Conservation (phyloP, 202 grass and related monocot species). For the Zoysia matrella region DNA sequence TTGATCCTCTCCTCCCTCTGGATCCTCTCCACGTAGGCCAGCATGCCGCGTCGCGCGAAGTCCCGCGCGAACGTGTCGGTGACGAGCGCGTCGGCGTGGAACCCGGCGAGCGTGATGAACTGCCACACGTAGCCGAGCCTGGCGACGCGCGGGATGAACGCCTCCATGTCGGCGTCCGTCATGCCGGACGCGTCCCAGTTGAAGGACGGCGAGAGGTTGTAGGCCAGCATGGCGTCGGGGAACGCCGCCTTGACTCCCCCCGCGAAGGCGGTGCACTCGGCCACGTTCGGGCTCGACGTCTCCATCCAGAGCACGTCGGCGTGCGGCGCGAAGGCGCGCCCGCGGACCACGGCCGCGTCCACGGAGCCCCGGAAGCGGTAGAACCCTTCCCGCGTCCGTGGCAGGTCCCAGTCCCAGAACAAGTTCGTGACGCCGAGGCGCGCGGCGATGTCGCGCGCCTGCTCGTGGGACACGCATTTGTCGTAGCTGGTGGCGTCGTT, state of each 20-base stretch:
- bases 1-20: conserved; percentile 92
- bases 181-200: conserved; percentile 98
- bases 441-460: conserved; percentile 66
- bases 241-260: conserved; percentile 55
- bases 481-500: conserved; percentile 51
- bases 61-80: conserved; percentile 88
- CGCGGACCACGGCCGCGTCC: conserved; percentile 68
- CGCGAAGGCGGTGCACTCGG: conserved; percentile 76
- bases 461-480: conserved; percentile 62
- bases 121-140: conserved; percentile 82
- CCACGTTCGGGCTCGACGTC: conserved; percentile 85
- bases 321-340: conserved; percentile 69
- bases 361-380: conserved; percentile 87
- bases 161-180: conserved; percentile 69
- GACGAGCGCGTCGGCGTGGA: conserved; percentile 94
- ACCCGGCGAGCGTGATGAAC: conserved; percentile 95
- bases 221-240: conserved; percentile 80
- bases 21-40: conserved; percentile 97
- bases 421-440: conserved; percentile 57
- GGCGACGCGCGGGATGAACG: conserved; percentile 79
- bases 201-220: conserved; percentile 98
- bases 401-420: conserved; percentile 97
- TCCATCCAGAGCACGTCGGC: conserved; percentile 97
- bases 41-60: conserved; percentile 78
- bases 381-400: conserved; percentile 87